Base-by-base conservation (phyloP, 2,329 filamentous ascomycete species). In the Penicillium psychrosexuale region DNA sequence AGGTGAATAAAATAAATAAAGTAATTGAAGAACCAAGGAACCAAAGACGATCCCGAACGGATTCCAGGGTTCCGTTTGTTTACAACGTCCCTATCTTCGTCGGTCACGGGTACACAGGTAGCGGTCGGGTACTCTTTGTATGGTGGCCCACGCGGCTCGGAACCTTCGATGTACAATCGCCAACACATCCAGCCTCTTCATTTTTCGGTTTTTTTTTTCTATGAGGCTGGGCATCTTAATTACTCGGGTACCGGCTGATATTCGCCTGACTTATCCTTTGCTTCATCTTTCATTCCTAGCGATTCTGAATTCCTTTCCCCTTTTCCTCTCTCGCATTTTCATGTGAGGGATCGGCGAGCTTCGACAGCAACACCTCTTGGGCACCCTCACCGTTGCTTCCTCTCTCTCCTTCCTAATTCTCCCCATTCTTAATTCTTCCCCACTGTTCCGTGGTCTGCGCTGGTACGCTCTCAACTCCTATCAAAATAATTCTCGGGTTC, bases 271-370 rank as follows among this genome's bases (percentile, higher is more conserved):
- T 31, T 33, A 17, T 38, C 24, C 38, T 31, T 49, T 31, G 17
- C 36, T 40, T 51, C 47, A 51, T 34, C 40, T 46, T 45, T 49
- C 45, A 56, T 55, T 58, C 61, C 55, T 58, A 53, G 51, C 49
- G 7, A 43, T 38, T 31, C 38, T 56, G 38, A 37, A 47, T 31
- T 46, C 40, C 38, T 51, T 47, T 36, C 45, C 30, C 46, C 38
- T 51, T 47, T 49, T 53, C 47, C 36, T 50, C 51, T 42, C 33
- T 50, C 47, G 44, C 38, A 49, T 58, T 58, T 61, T 58, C 55
- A 61, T 66, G 61, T 65, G 61, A 64, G 60, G 57, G 64, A 65
- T 67, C 64, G 58, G 61, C 64, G 56, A 51, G 22, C 47, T 43
- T 19, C 27, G 33, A 48, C 27, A 28, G 39, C 24, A 39, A 39